Base-by-base conservation (phyloP, 116 monocot species). In the Thalassia testudinum region DNA sequence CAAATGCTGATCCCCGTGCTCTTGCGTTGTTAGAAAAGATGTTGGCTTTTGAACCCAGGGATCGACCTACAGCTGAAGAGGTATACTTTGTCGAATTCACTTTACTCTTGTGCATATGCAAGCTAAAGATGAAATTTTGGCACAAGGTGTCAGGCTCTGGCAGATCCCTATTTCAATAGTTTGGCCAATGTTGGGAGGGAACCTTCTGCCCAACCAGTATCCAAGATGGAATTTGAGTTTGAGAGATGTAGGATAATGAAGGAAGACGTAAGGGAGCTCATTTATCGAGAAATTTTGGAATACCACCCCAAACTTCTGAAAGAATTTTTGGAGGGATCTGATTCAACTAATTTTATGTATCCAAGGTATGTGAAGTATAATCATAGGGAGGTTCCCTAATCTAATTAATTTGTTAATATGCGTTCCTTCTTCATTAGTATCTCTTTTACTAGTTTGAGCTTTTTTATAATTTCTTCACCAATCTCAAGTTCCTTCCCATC, bases 201-300 rank as follows among this genome's bases (percentile, higher is more conserved):
- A 52, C 83, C 89, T 53, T 89, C 89, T 51, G 77, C 83, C 25
- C 83, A 78, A 50, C 77, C 77, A 5, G 80, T 89, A 43, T 80
- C 83, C 38, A 89, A 89, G 55, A 71, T 89, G 71, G 89, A 89
- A 48, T 89, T 89, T 72, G 89, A 89, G 59, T 89, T 89, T 59
- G 89, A 89, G 70, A 79, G 89, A 54, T 64, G 83, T 19, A 73
- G 77, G 64, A 63, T 80, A 24, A 77, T 61, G 10, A 83, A 89
- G 56, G 89, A 89, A 67, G 89, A 89, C 67, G 64, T 83, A 22
- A 74, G 89, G 61, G 89, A 89, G 56, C 80, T 89, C 51, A 89
- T 89, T 63, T 89, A 80, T 50, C 69, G 77, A 37, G 89, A 89
- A 66, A 83, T 80, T 63, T 74, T 89, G 1, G 89, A 89, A 62